A percentile compares a stretch with the other conserved stretches of the same genome.
phyloP scores from a whole-genome alignment of 371 early-diverging fungal species.

The Syncephalastrum racemosum region DNA sequence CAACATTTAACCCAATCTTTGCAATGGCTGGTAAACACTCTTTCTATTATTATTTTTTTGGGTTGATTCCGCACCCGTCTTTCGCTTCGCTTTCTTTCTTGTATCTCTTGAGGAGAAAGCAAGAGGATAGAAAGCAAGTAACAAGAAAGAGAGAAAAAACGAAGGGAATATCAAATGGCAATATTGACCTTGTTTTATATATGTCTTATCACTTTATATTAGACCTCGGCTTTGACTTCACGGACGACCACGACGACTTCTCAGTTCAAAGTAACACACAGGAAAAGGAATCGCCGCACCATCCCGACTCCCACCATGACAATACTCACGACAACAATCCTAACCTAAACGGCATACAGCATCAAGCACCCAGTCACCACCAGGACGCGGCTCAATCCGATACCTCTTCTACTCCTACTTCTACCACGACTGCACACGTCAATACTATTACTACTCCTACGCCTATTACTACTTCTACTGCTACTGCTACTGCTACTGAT shows the following conservation, averaged over 20 bases:
- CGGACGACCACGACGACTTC: conserved; percentile 37
- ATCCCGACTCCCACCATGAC: not conserved
- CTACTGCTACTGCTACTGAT: no score
- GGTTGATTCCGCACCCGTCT: not conserved
- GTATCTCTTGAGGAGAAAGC: no score
- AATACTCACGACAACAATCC: not conserved
- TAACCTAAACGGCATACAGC: conserved; percentile 1
- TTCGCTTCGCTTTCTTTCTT: no score
- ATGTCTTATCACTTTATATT: conserved; percentile 1
- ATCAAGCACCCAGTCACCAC: no score
- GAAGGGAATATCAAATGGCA: not conserved
- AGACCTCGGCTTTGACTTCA: conserved; percentile 53
- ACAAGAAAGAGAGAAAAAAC: not conserved
- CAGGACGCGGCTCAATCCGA: no score
- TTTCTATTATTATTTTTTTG: conserved; percentile 1
- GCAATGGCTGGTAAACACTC: conserved; percentile 20
- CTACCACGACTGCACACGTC: no score
- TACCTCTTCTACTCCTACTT: no score
- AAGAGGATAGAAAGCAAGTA: not conserved
- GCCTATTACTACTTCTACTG: no score
- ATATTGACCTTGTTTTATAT: not conserved
- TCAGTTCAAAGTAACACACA: not conserved
- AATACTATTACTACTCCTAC: no score
- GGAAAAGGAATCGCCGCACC: conserved; percentile 6
- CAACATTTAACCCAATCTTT: not conserved